Percentiles rank a stretch among this genome's conserved stretches.
These are phyloP conservation scores for Hanseniaspora lindneri DNA, from an alignment of 805 yeast species.

Conservation along the genomic window DNA sequence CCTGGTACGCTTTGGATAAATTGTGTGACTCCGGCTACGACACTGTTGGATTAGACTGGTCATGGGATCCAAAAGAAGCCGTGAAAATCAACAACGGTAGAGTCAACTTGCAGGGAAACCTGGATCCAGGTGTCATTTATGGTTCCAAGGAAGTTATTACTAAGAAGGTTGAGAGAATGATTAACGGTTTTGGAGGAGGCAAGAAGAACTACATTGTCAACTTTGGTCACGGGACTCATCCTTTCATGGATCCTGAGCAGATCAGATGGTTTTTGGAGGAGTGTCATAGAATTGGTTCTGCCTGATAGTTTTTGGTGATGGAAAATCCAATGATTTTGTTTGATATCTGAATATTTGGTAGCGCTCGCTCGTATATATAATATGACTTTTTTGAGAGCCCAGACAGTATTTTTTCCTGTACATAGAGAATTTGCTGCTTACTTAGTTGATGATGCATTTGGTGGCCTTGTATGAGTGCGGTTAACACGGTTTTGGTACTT, in stretches of 20 bases:
- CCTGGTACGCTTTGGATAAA: constrained; percentile 90
- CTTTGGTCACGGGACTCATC: constrained; percentile 97
- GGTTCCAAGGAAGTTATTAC: constrained; percentile 77
- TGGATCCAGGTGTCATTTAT: constrained; percentile 91
- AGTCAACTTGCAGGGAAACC: constrained; percentile 82
- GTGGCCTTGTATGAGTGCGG: too few species aligned
- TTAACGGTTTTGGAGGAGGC: constrained; percentile 86
- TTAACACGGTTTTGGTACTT: too few species aligned
- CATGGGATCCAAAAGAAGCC: constrained; percentile 73
- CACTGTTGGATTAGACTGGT: constrained; percentile 89
- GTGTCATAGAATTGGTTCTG: constrained; percentile 66
- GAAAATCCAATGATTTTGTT: too few species aligned
- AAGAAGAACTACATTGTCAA: constrained; percentile 83
- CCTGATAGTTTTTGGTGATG: too few species aligned
- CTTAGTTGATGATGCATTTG: too few species aligned
- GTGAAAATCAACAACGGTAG: constrained; percentile 61
- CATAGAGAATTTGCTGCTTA: too few species aligned
- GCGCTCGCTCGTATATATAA: too few species aligned
- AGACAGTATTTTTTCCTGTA: too few species aligned
- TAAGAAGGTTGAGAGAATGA: constrained; percentile 75
- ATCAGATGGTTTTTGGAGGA: constrained; percentile 75
- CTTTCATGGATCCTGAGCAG: constrained; percentile 90
- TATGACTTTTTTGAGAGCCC: too few species aligned
- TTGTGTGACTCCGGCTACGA: constrained; percentile 73
- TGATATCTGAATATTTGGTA: background rate